These are phyloP conservation scores for Lecanicillium sp. DNA, from an alignment of 2,329 filamentous ascomycete genomes.

Conservation along the genomic window DNA sequence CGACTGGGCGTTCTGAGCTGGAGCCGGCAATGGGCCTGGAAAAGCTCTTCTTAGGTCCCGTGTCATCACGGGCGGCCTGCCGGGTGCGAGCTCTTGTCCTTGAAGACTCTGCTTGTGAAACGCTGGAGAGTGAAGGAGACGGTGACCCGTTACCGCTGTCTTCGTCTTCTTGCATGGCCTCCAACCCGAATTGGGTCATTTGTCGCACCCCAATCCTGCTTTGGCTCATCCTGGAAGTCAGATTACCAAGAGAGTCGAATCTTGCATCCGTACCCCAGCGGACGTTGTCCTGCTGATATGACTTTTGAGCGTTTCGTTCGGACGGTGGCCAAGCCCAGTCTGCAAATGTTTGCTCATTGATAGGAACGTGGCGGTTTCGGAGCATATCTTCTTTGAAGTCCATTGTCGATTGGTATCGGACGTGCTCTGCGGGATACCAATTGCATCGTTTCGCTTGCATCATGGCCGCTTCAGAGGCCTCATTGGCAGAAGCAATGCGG, in stretches of 20 bases:
- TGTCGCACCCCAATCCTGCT: conserved; percentile 3
- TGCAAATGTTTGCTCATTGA: conserved; percentile 4
- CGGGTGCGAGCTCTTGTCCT: no score
- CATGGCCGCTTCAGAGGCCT: no score
- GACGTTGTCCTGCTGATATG: no score
- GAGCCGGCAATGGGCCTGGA: not conserved
- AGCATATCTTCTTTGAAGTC: conserved; percentile 7
- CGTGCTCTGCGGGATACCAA: not conserved
- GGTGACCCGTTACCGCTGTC: not conserved
- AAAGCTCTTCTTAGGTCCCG: not conserved
- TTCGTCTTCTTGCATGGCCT: conserved; percentile 2
- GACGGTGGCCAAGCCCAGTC: conserved; percentile 3
- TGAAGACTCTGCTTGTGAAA: no score
- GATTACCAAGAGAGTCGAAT: not conserved
- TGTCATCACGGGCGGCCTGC: no score
- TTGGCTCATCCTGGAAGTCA: not conserved
- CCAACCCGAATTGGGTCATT: conserved; percentile 4
- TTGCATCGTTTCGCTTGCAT: no score
- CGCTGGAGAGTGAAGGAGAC: not conserved
- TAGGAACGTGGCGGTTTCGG: not conserved
- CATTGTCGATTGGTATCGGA: conserved; percentile 4
- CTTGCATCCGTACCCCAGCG: conserved; percentile 5
- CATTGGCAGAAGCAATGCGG: no score
- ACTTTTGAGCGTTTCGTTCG: not conserved
- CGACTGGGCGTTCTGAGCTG: not conserved